Base-by-base conservation (phyloP, 176 grass and related monocot genomes). In the Ananas comosus region DNA sequence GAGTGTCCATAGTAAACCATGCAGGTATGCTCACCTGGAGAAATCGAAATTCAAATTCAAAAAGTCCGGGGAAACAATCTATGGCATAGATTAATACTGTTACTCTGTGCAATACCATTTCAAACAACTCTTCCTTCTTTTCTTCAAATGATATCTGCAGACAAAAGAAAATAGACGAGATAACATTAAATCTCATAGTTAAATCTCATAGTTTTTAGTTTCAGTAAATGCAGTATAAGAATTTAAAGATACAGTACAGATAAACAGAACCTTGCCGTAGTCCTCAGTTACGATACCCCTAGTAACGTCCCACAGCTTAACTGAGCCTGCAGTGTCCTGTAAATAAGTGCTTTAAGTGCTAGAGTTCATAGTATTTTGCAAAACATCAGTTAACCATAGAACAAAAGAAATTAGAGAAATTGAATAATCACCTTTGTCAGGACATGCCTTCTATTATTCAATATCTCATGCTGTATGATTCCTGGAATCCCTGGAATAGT, bases 51-150 rank as follows among this genome's bases (percentile, higher is more conserved):
- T 72, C 48, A 81, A 81, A 72, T 50, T 9, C 53, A 12, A 17
- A 48, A 59, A 69, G 70, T 51, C n/a, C 25, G 13, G 66, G 6
- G 51, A 13, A 65, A 64, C 61, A 53, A 3, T 70, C 70, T 64
- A 79, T 25, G 59, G 64, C 64, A 85, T n/a, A 64, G 47, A 42
- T 5, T 42, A 42, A 42, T 42, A 42, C 33, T 61, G 64, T 64
- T 58, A 29, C 51, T 48, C 8, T 51, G 28, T 22, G 49, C 21
- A 42, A 73, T 92, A 93, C 94, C 94, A 89, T 92, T 78, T 99
- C 94, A 90, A 93, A 99, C 65, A 99, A 69, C 63, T 99, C 94
- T 19, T 93, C 91, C 85, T 99, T 99, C 70, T 90, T 99, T 75
- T 99, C 89, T 4, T 99, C 94, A 59, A 99, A 99, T 49, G 89